phyloP scores from a whole-genome alignment of 2,329 filamentous ascomycete species.

The Ilyonectria mors-panacis region DNA sequence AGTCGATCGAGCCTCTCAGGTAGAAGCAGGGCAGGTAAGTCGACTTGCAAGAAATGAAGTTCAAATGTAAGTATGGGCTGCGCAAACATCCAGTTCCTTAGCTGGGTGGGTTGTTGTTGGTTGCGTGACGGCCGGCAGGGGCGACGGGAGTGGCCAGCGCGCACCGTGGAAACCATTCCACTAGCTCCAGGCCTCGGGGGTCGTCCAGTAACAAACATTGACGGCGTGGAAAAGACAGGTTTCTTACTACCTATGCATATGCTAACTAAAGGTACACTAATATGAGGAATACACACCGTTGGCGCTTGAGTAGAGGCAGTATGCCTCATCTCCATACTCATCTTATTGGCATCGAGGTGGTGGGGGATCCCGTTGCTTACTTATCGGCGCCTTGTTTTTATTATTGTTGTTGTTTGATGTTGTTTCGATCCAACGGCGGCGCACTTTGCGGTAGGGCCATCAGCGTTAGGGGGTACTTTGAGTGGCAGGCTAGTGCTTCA shows the following conservation, averaged over 20 bases:
- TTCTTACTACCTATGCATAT: neutral
- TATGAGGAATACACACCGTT: too few species aligned
- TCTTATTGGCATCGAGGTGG: neutral
- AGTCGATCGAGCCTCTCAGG: neutral
- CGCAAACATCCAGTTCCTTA: conserved; percentile 4
- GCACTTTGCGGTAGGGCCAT: neutral
- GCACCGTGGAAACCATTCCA: conserved; percentile 22
- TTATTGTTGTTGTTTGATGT: conserved; percentile 2
- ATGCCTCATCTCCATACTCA: neutral
- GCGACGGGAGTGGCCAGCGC: conserved; percentile 12
- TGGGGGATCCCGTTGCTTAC: neutral
- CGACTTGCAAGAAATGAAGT: neutral
- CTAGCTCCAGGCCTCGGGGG: conserved; percentile 18
- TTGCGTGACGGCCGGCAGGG: conserved; percentile 18
- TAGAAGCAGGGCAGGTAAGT: neutral
- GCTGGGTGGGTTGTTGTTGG: conserved; percentile 10
- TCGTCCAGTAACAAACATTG: conserved; percentile 2
- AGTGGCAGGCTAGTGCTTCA: neutral
- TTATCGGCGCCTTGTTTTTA: neutral
- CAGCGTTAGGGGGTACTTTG: neutral
- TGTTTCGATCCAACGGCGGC: conserved; percentile 2
- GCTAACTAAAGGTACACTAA: neutral
- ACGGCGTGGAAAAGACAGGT: neutral
- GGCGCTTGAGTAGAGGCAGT: neutral
- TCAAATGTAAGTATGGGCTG: neutral